Conservation (phyloP, 2,329 filamentous ascomycete species). For the Ceratocystis lukuohia region DNA sequence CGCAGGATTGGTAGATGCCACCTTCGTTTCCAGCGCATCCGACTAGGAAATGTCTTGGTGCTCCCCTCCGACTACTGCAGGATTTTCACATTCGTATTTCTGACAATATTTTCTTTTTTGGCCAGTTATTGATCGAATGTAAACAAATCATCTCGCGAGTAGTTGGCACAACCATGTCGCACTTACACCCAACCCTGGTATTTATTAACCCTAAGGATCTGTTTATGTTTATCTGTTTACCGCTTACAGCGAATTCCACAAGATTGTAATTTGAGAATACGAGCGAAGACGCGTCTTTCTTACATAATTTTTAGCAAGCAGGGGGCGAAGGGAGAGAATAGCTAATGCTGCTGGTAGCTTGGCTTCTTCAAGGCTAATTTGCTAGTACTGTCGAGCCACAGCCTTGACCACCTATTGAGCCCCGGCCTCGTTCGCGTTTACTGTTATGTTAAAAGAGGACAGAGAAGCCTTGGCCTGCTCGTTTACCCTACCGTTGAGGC, state of each 20-base stretch:
- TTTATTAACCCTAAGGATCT: neutral
- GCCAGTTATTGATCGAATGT: neutral
- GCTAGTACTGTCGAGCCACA: neutral
- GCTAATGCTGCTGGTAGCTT: neutral
- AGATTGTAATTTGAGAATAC: conserved; percentile 6
- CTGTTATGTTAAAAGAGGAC: neutral
- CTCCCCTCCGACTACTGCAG: neutral
- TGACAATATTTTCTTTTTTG: neutral
- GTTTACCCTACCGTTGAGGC: neutral
- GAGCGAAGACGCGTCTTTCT: neutral
- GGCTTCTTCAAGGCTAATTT: neutral
- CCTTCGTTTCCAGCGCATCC: neutral
- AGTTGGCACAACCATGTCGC: too few species aligned
- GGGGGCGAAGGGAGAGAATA: neutral
- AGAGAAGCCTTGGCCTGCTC: neutral
- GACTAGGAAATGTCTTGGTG: neutral
- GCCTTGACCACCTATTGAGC: conserved; percentile 5
- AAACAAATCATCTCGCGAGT: neutral
- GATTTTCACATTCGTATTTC: conserved; percentile 1
- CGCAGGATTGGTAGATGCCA: neutral
- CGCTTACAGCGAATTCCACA: neutral
- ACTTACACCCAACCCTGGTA: neutral
- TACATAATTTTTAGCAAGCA: neutral
- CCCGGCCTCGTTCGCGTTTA: neutral
- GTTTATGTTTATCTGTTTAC: neutral